Evolutionary conservation across 352 stramenopile species (phyloP).

Genomic region (Pythium dissotocum): DNA sequence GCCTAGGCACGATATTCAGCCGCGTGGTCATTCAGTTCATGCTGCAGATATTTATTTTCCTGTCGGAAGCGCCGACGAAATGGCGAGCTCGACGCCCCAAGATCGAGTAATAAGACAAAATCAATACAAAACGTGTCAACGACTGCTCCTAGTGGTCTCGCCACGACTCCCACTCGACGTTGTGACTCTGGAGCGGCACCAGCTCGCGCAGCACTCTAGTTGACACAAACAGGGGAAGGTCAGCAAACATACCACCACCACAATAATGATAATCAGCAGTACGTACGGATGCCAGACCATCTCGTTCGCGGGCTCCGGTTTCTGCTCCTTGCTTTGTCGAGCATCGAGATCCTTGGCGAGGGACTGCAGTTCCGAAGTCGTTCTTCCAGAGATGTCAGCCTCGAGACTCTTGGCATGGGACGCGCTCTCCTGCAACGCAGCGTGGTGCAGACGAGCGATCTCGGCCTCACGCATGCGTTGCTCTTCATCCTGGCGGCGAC

Average conservation of each 20-base stretch:
- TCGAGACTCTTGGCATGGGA: conserved; percentile 74
- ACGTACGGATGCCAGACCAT: conserved; percentile 86
- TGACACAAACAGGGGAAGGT: background rate
- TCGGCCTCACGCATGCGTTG: conserved; percentile 69
- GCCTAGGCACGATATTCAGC: conserved; percentile 43
- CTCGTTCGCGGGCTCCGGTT: conserved; percentile 64
- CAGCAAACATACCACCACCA: conserved; percentile 2
- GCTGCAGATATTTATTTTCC: conserved; percentile 26
- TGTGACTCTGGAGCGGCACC: conserved; percentile 75
- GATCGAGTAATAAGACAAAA: background rate
- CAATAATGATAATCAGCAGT: background rate
- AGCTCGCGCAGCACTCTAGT: conserved; percentile 71
- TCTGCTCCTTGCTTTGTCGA: conserved; percentile 55
- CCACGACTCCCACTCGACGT: conserved; percentile 82
- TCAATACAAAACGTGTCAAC: background rate
- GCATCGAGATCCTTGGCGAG: conserved; percentile 62
- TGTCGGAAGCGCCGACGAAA: background rate
- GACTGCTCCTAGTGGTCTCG: conserved; percentile 56
- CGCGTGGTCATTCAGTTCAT: conserved; percentile 43
- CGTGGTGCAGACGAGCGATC: conserved; percentile 67
- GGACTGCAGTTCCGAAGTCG: conserved; percentile 51
- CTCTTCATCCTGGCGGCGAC: conserved; percentile 60
- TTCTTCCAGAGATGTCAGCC: conserved; percentile 55
- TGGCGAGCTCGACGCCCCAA: background rate
- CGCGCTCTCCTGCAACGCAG: conserved; percentile 68